A percentile compares a stretch with the other conserved stretches of the same genome.
Evolutionary conservation across 371 early-diverging fungal genomes (phyloP).

Genomic region (Parasitella parasitica): DNA sequence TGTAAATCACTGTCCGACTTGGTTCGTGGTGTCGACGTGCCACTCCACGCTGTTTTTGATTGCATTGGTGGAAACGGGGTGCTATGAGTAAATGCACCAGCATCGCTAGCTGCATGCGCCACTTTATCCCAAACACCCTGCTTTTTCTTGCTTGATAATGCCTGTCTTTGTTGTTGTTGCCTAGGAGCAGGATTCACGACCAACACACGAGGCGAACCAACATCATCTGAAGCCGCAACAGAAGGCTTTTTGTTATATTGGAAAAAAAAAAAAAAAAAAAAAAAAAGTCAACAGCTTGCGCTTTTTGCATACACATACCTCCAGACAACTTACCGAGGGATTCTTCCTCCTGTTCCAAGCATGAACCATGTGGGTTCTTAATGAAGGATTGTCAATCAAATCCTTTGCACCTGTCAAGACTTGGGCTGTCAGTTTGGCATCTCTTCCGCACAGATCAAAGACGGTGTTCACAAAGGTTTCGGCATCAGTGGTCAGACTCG

Average conservation of each 20-base stretch:
- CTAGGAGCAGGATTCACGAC: constrained; percentile 7
- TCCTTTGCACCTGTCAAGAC: constrained; percentile 54
- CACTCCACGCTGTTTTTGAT: constrained; percentile 46
- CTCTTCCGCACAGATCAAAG: constrained; percentile 44
- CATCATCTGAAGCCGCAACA: not conserved
- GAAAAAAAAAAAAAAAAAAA: too few relatives aligned
- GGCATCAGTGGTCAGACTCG: constrained; percentile 40
- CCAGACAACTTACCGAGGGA: constrained; percentile 32
- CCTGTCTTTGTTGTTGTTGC: not conserved
- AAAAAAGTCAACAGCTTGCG: too few relatives aligned
- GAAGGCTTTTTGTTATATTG: constrained; percentile 3
- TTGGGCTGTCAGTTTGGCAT: constrained; percentile 49
- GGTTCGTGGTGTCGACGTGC: constrained; percentile 3
- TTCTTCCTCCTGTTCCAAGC: constrained; percentile 71
- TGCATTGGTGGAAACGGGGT: constrained; percentile 49
- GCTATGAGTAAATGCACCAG: not conserved
- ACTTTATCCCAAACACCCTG: constrained; percentile 22
- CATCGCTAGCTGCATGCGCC: constrained; percentile 21
- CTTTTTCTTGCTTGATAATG: constrained; percentile 1
- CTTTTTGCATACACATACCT: too few relatives aligned
- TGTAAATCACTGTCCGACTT: constrained; percentile 7
- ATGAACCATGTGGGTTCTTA: constrained; percentile 65
- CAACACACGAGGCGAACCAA: constrained; percentile 11
- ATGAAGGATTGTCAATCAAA: constrained; percentile 47
- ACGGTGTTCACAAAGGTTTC: constrained; percentile 57